phyloP scores from a whole-genome alignment of 192 early-diverging fungal species.

The Coemansia pectinata region DNA sequence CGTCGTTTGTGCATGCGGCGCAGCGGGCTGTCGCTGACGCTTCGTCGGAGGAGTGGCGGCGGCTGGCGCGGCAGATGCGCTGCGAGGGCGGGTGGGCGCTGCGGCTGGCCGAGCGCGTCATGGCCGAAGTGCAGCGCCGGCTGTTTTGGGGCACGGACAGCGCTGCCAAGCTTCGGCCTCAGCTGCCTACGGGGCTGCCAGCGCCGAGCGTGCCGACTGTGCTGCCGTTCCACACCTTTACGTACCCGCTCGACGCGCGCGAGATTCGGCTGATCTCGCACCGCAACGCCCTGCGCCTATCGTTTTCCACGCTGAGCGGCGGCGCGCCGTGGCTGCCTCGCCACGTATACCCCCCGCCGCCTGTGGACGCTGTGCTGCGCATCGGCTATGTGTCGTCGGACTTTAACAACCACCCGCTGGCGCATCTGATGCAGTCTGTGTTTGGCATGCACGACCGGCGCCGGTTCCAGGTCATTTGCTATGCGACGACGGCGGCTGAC shows the following conservation, averaged over 20 bases:
- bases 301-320: constrained; percentile 65
- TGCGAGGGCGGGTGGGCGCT: constrained; percentile 79
- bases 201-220: constrained; percentile 79
- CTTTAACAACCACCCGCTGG: constrained; percentile 91
- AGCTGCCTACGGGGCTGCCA: constrained; percentile 53
- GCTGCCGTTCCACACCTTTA: constrained; percentile 94
- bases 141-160: constrained; percentile 58
- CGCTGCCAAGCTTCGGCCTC: constrained; percentile 41
- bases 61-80: constrained; percentile 35
- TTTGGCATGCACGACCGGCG: constrained; percentile 87
- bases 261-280: constrained; percentile 86
- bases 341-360: constrained; percentile 71
- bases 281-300: constrained; percentile 80
- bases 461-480: constrained; percentile 76
- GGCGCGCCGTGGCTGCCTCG: constrained; percentile 58
- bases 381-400: constrained; percentile 92
- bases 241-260: constrained; percentile 79
- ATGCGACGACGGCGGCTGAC: constrained; percentile 80
- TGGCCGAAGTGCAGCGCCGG: constrained; percentile 62
- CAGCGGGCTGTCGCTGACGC: not conserved
- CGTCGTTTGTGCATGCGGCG: constrained; percentile 24
- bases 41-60: constrained; percentile 22
- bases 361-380: constrained; percentile 69
- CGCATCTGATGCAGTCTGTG: constrained; percentile 93
- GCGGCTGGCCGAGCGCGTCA: constrained; percentile 62